phyloP scores from a whole-genome alignment of 192 early-diverging fungal genomes.

The Piromyces finnis region DNA sequence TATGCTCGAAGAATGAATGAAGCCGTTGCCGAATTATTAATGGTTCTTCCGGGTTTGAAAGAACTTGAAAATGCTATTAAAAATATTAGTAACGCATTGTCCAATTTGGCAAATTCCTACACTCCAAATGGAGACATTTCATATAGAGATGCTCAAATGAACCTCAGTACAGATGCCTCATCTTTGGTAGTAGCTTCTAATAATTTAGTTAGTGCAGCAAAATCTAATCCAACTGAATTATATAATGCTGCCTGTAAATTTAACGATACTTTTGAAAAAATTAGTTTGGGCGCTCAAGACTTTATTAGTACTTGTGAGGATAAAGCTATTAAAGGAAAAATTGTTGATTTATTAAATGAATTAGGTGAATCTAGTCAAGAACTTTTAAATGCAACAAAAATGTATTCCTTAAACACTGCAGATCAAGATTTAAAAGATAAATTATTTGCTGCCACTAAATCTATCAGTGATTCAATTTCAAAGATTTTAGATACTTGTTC shows the following conservation, averaged over 20 bases:
- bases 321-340: background rate
- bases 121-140: background rate
- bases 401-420: slow-evolving; percentile 6
- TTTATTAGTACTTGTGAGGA: background rate
- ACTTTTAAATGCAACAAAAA: slow-evolving; percentile 7
- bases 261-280: slow-evolving; percentile 7
- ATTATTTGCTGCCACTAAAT: slow-evolving; percentile 11
- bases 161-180: slow-evolving; percentile 11
- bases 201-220: slow-evolving; percentile 7
- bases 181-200: slow-evolving; percentile 14
- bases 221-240: slow-evolving; percentile 13
- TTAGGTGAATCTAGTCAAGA: slow-evolving; percentile 4
- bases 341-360: slow-evolving; percentile 5
- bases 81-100: slow-evolving; percentile 1
- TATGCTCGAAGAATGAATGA: background rate
- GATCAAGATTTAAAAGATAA: slow-evolving; percentile 10
- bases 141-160: slow-evolving; percentile 14
- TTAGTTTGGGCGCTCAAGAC: background rate
- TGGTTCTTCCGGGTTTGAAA: slow-evolving; percentile 16
- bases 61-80: slow-evolving; percentile 11
- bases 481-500: slow-evolving; percentile 17
- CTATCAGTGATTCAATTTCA: slow-evolving; percentile 13
- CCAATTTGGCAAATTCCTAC: background rate
- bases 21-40: slow-evolving; percentile 1
- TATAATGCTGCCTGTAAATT: slow-evolving; percentile 9